Evolutionary conservation across 2,329 filamentous ascomycete genomes (phyloP).

Genomic region (Rutstroemia sp.): DNA sequence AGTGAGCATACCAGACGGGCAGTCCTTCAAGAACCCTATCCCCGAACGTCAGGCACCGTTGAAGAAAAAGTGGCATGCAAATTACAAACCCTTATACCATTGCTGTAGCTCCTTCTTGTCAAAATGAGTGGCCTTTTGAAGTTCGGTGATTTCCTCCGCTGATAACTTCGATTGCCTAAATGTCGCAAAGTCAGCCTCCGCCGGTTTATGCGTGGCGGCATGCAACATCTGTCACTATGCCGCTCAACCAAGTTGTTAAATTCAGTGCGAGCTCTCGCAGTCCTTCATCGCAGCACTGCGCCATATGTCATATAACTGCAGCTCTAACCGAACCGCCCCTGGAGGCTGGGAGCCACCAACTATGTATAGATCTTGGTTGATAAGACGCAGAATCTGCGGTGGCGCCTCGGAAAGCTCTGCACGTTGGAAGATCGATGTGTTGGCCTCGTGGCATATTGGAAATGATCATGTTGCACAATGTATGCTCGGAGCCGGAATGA

Average conservation of each 20-base stretch:
- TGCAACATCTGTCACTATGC: background rate
- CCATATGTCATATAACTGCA: no score
- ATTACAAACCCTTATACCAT: slow-evolving; percentile 90
- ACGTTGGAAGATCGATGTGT: background rate
- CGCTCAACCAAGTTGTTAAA: background rate
- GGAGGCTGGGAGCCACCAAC: background rate
- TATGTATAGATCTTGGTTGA: background rate
- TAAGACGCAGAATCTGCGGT: background rate
- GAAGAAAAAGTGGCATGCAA: slow-evolving; percentile 9
- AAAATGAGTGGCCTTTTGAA: slow-evolving; percentile 96
- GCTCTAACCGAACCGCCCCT: background rate
- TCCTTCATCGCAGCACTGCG: background rate
- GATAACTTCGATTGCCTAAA: slow-evolving; percentile 95
- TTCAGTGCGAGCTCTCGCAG: background rate
- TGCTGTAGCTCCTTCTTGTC: slow-evolving; percentile 99
- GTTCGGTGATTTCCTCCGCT: slow-evolving; percentile 87
- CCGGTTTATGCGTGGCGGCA: background rate
- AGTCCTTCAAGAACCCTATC: slow-evolving; percentile 94
- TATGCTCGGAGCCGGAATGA: background rate
- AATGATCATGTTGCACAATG: background rate
- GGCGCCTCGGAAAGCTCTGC: background rate
- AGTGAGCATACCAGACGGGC: slow-evolving; percentile 89
- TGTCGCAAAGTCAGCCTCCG: background rate
- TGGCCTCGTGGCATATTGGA: background rate
- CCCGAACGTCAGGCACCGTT: slow-evolving; percentile 8